These are phyloP conservation scores for Cytospora piceicola DNA, from an alignment of 2,329 filamentous ascomycete genomes.

Conservation along the genomic window DNA sequence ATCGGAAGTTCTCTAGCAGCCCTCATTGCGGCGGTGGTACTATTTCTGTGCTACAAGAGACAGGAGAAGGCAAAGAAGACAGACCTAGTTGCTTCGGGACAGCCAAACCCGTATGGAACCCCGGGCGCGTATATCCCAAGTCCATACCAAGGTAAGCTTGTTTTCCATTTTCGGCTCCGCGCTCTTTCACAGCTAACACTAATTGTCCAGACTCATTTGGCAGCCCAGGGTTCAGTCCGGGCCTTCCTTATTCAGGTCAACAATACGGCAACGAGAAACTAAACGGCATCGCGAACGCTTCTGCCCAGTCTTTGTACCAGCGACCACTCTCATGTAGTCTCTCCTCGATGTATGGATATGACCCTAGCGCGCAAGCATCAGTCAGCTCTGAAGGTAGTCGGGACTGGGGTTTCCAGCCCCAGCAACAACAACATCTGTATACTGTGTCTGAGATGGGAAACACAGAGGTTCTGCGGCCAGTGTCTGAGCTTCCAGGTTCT, in stretches of 20 bases:
- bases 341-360: conserved; percentile 20
- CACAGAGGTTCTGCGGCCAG: not conserved
- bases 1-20: conserved; percentile 24
- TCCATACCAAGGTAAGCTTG: conserved; percentile 25
- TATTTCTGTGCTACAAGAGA: conserved; percentile 12
- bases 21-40: conserved; percentile 10
- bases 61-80: not conserved
- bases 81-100: not conserved
- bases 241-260: not conserved
- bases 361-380: conserved; percentile 5
- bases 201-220: conserved; percentile 8
- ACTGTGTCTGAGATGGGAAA: conserved; percentile 26
- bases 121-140: conserved; percentile 19
- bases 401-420: not conserved
- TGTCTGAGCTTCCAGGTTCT: conserved; percentile 24
- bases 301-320: conserved; percentile 4
- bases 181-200: not conserved
- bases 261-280: conserved; percentile 14
- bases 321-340: conserved; percentile 16
- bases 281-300: not conserved
- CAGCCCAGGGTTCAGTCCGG: not conserved
- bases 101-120: not conserved
- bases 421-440: conserved; percentile 11
- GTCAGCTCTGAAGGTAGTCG: conserved; percentile 21
- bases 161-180: not conserved